Evolutionary conservation across 495 filamentous ascomycete species (phyloP), one percentile per base, ranked within the genome.

Genomic region (Hyphodiscus hymeniophilus): DNA sequence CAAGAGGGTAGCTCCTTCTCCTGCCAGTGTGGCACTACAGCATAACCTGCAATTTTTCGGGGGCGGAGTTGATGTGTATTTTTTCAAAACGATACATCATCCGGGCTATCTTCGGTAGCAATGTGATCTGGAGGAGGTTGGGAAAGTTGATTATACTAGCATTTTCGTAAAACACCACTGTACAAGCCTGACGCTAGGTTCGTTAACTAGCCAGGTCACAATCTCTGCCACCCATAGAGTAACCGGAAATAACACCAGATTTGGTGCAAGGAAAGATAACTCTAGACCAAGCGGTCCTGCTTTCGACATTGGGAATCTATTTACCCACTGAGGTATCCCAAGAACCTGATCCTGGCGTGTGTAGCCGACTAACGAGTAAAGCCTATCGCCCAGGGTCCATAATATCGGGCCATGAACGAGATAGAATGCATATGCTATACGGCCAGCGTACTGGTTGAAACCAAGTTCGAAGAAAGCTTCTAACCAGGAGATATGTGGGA

Each of bases 361-460:
- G 61, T 69, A 76, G 1, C 78, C 77, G 0, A 66, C 64, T n/a
- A 73, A 71, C 3, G 68, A 66, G 57, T 80, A 81, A 3, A 71
- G 13, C 24, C 67, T 52, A 47, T 70, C 65, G 20, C 68, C 72
- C 20, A 79, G 51, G 0, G 63, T 66, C 44, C 73, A 68, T 1
- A 77, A 61, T 13, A 82, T 68, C 12, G 71, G 70, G 2, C 72
- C 73, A 43, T 77, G 76, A 22, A 79, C 71, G 24, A 80, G 69
- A 35, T 80, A 81, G 40, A 80, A 69, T 3, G 70, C 65, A 53
- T 64, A 79, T 5, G 73, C 74, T 42, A 81, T 73, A 21, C 74
- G 69, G 32, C 79, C 80, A 7, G 77, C 67, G 57, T 84, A 83
- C 55, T 81, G 80, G 21, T 75, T 75, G 2, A 82, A 50, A 0